These are phyloP conservation scores for Lasiodiplodia hormozganensis DNA, from an alignment of 2,329 filamentous ascomycete genomes.

Conservation along the genomic window DNA sequence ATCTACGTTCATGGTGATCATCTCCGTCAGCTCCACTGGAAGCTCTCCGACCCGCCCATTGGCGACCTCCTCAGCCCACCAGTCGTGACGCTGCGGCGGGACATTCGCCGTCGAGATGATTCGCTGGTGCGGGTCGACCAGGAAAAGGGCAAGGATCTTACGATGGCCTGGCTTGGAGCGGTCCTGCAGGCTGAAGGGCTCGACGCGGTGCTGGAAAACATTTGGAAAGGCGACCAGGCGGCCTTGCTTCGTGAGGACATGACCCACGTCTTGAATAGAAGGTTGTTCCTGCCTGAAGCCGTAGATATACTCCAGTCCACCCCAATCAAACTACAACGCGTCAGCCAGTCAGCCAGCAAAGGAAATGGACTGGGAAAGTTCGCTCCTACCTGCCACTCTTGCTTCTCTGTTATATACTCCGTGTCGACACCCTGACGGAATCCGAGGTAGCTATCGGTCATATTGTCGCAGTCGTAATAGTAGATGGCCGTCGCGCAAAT, in stretches of 20 bases:
- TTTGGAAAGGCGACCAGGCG: constrained; percentile 65
- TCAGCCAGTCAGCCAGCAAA: constrained; percentile 37
- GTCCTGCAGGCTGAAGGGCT: constrained; percentile 59
- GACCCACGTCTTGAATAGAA: constrained; percentile 55
- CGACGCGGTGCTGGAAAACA: constrained; percentile 59
- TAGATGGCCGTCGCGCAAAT: constrained; percentile 68
- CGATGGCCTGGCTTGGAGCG: constrained; percentile 60
- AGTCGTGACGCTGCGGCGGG: constrained; percentile 58
- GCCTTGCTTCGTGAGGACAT: constrained; percentile 54
- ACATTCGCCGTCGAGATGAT: constrained; percentile 61
- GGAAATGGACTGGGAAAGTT: constrained; percentile 31
- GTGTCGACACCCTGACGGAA: constrained; percentile 52
- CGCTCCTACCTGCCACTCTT: not conserved
- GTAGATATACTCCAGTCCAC: constrained; percentile 46
- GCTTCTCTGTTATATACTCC: constrained; percentile 27
- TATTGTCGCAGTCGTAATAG: constrained; percentile 66
- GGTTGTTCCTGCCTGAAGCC: constrained; percentile 46
- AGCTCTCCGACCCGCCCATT: constrained; percentile 9
- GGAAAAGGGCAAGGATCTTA: constrained; percentile 64
- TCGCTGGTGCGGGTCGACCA: constrained; percentile 62
- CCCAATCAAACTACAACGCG: constrained; percentile 42
- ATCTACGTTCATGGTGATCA: constrained; percentile 24
- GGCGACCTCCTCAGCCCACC: constrained; percentile 46
- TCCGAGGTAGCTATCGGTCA: constrained; percentile 58
- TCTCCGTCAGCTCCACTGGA: constrained; percentile 32